Conservation (phyloP, 2,329 filamentous ascomycete genomes). For the Cladophialophora exuberans region DNA sequence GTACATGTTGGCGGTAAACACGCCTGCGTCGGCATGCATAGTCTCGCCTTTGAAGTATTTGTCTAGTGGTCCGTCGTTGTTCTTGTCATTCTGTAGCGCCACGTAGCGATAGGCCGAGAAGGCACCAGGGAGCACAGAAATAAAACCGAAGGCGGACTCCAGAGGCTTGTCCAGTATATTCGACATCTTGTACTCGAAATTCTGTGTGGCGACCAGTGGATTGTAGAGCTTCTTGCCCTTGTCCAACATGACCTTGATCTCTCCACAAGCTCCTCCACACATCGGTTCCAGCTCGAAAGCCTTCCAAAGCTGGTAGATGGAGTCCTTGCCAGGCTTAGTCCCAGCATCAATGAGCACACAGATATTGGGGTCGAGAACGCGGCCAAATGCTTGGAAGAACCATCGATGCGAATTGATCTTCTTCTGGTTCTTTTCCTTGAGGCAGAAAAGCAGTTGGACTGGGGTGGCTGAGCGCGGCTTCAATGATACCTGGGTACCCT, state of each 20-base stretch:
- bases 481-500: slow-evolving; percentile 83
- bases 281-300: slow-evolving; percentile 97
- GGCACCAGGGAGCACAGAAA: slow-evolving; percentile 92
- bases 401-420: slow-evolving; percentile 99
- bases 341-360: slow-evolving; percentile 95
- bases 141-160: slow-evolving; percentile 97
- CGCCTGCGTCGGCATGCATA: slow-evolving; percentile 89
- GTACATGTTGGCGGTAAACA: slow-evolving; percentile 87
- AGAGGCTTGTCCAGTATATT: slow-evolving; percentile 98
- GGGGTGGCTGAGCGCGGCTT: slow-evolving; percentile 82
- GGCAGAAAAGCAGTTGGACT: slow-evolving; percentile 94
- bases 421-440: slow-evolving; percentile 99
- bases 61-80: slow-evolving; percentile 85
- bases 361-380: slow-evolving; percentile 90
- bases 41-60: slow-evolving; percentile 98
- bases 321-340: slow-evolving; percentile 90
- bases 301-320: slow-evolving; percentile 98
- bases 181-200: slow-evolving; percentile 99
- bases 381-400: slow-evolving; percentile 98
- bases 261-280: slow-evolving; percentile 95
- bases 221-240: slow-evolving; percentile 87
- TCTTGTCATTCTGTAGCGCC: slow-evolving; percentile 95
- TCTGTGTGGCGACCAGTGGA: slow-evolving; percentile 91
- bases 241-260: slow-evolving; percentile 97
- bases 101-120: slow-evolving; percentile 98